Evolutionary conservation across 2,329 filamentous ascomycete genomes (phyloP).

Genomic region (Fusarium citri): DNA sequence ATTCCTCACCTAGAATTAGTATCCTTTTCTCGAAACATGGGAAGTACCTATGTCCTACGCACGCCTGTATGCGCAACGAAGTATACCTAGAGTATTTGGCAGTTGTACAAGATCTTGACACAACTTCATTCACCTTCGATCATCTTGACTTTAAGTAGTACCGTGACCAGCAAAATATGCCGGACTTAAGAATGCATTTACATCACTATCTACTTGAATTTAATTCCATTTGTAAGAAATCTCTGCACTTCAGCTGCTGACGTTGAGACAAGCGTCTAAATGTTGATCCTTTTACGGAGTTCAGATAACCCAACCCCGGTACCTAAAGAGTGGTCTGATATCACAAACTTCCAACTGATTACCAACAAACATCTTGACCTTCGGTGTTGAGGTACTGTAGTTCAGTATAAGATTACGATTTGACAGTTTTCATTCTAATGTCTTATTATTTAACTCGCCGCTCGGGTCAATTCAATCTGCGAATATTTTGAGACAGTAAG

Average conservation of each 20-base stretch:
- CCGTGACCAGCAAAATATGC: neutral
- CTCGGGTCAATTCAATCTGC: conserved; percentile 3
- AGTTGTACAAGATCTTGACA: neutral
- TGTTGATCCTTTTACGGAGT: neutral
- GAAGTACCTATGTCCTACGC: neutral
- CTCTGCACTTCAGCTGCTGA: neutral
- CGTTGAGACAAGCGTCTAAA: neutral
- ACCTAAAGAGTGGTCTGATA: neutral
- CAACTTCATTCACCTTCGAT: neutral
- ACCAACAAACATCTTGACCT: neutral
- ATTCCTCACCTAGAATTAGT: neutral
- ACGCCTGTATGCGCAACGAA: neutral
- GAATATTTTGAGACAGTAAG: conserved; percentile 3
- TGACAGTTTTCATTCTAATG: neutral
- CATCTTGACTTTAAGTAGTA: neutral
- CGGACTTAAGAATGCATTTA: neutral
- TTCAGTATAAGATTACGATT: neutral
- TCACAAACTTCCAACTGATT: neutral
- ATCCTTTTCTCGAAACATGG: neutral
- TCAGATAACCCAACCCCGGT: neutral
- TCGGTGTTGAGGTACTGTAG: neutral
- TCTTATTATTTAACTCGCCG: neutral
- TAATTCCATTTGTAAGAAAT: neutral
- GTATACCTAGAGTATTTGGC: neutral
- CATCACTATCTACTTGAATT: neutral